Base-by-base conservation (phyloP, 129 eudicot species). In the Deinandra increscens region DNA sequence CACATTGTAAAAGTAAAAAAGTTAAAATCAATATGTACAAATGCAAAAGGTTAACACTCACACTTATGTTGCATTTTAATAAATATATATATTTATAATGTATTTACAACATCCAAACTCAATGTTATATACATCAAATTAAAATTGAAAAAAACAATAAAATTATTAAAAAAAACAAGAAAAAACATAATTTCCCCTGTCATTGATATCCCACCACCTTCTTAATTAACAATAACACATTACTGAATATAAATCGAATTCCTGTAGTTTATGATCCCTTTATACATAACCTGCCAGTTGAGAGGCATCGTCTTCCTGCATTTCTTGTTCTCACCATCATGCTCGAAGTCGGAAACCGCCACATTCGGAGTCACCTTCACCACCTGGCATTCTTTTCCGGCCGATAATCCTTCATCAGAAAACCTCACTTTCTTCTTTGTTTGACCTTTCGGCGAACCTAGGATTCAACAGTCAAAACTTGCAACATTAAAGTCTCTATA, bases 271-370 rank as follows among this genome's bases (percentile, higher is more conserved):
- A 91, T 55, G 72, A 87, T 85, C 74, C 97, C 95, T 83, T 77
- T 83, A 63, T 91, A 91, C 88, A 87, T 74, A 71, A 68, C 87
- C 72, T 84, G 90, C 95, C 97, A 81, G 63, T 91, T 91, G 42
- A 79, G 83, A 23, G 97, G 97, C 89, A 87, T 81, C 5, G 67
- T 58, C 45, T 66, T 75, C 60, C 81, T 81, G 65, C 74, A 45
- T 54, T 78, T 84, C 61, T 51, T 69, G 4, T 78, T 77, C 68
- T 64, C 82, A 14, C 50, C 74, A 12, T 43, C 63, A 26, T 68
- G 45, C 5, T 68, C 72, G 18, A 55, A 60, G 15, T 36, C 59
- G 36, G 38, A 36, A 70, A 41, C 60, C 43, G 15, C 68, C 45
- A 42, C 37, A 3, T 42, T 46, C 36, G 69, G 19, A 66, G 8